Evolutionary conservation across 2,329 filamentous ascomycete species (phyloP).

Genomic region (Clonostachys sp.): DNA sequence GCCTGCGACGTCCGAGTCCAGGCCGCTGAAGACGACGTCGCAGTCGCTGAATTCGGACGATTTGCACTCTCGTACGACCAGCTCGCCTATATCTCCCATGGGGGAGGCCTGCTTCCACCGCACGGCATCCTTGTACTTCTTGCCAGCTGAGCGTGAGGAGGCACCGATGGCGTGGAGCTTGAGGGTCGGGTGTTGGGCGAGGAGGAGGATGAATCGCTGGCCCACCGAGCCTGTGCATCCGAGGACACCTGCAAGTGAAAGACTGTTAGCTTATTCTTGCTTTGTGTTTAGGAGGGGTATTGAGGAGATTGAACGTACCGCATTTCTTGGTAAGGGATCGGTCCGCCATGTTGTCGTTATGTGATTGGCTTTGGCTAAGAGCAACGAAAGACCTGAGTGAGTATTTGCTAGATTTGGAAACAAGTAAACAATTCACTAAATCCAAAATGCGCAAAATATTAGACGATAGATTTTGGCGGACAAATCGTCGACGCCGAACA

Average conservation of each 20-base stretch:
- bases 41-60: constrained; percentile 82
- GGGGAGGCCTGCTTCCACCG: constrained; percentile 89
- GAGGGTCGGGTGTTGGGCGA: constrained; percentile 83
- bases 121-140: constrained; percentile 91
- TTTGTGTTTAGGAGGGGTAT: constrained; percentile 3
- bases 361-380: too few species aligned
- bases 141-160: constrained; percentile 82
- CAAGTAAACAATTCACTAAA: too few species aligned
- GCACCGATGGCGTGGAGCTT: constrained; percentile 85
- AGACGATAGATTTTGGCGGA: background rate
- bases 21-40: constrained; percentile 87
- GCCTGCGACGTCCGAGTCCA: constrained; percentile 89
- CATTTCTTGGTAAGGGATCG: constrained; percentile 55
- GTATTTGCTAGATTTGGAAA: too few species aligned
- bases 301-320: constrained; percentile 33
- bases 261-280: constrained; percentile 26
- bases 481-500: too few species aligned
- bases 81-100: constrained; percentile 74
- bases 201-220: constrained; percentile 90
- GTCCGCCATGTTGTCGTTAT: constrained; percentile 17
- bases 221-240: constrained; percentile 93
- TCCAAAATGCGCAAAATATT: too few species aligned
- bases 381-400: too few species aligned
- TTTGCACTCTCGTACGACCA: constrained; percentile 82
- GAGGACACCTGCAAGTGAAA: constrained; percentile 56